Base-by-base conservation (phyloP, 2,329 filamentous ascomycete species). In the Penicillium concentricum region DNA sequence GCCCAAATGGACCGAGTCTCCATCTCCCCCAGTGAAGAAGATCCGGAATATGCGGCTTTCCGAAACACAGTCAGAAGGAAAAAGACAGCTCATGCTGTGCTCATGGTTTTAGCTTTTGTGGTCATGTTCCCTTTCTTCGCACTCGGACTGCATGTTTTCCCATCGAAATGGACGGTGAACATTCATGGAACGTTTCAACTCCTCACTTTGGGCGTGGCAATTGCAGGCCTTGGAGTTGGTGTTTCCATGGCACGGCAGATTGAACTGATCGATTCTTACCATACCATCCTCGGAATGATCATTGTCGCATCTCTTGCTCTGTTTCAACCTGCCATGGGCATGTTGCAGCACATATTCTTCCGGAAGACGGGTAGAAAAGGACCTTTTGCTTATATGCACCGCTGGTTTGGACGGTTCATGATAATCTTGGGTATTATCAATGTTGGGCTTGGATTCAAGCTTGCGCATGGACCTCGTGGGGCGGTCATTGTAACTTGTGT, bases 351-450 rank as follows among this genome's bases (percentile, higher is more conserved):
- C 62, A 57, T 70, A 4, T 63, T 79, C 39, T 85, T 79, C 72
- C 78, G 78, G 51, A 79, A 77, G 60, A 74, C 76, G 15, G 73
- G 74, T 8, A 67, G 67, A 15, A 78, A 79, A 34, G 79, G 77
- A 1, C 59, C 76, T 7, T 79, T 77, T 67, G 81, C 79, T 0
- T 76, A 81, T 58, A n/a, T 69, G 3, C 83, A 86, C 62, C 73
- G 84, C 46, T 85, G 83, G 83, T 64, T 83, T 26, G 83, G 83
- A 18, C 76, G 83, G 5, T 61, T 74, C 28, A 72, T 79, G 22
- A 77, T 85, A 13, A 72, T 77, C 0, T 69, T 84, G 0, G 83
- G 80, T 3, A 80, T 84, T 54, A 74, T 85, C 66, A 85, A 84
- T 63, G 83, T 81, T n/a, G 83, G 82, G 0, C 68, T 85, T 1